Conservation (phyloP, 768 basidiomycete species). For the Phaeolepiota aurea region DNA sequence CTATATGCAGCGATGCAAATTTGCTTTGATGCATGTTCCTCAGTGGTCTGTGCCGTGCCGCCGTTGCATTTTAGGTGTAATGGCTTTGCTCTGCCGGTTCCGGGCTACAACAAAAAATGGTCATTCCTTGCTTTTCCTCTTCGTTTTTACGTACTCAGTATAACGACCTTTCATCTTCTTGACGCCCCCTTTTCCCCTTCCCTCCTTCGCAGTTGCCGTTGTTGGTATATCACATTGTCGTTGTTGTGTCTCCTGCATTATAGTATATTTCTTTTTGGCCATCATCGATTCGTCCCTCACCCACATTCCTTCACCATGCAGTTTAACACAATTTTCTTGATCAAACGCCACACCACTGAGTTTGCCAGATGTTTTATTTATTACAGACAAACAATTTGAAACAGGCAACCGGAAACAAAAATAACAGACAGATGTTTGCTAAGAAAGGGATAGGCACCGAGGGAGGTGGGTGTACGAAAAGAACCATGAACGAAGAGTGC, state of each 20-base stretch:
- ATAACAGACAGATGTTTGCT: too few species aligned
- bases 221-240: slow-evolving; percentile 1
- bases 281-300: too few species aligned
- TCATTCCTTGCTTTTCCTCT: background rate
- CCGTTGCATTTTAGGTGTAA: background rate
- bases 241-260: background rate
- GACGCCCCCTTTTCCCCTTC: background rate
- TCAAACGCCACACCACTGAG: too few species aligned
- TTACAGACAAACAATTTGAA: too few species aligned
- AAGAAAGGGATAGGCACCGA: too few species aligned
- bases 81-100: background rate
- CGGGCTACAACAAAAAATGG: background rate
- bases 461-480: too few species aligned
- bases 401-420: too few species aligned
- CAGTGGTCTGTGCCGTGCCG: background rate
- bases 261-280: background rate
- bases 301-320: too few species aligned
- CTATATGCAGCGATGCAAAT: background rate
- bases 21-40: background rate
- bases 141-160: too few species aligned
- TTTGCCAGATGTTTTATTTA: too few species aligned
- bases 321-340: too few species aligned
- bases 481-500: too few species aligned
- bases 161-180: background rate
- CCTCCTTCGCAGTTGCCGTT: background rate